Conservation (phyloP, 2,329 filamentous ascomycete genomes). For the Calonectria crousiana region DNA sequence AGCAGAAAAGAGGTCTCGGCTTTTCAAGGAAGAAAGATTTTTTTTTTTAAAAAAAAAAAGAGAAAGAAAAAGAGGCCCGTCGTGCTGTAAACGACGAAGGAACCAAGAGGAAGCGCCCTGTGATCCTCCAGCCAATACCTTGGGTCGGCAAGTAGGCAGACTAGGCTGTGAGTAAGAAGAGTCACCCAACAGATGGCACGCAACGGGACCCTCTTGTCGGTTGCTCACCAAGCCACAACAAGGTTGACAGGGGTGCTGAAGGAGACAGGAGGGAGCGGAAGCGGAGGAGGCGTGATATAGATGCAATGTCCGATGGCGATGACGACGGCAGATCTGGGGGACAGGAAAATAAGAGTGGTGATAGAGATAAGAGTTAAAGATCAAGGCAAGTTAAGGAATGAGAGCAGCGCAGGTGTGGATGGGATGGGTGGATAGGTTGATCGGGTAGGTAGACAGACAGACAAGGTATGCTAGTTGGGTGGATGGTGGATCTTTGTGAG, state of each 20-base stretch:
- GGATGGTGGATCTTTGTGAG: constrained; percentile 3
- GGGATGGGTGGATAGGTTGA: constrained; percentile 5
- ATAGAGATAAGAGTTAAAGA: constrained; percentile 4
- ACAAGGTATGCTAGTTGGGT: constrained; percentile 6
- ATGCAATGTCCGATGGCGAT: background rate
- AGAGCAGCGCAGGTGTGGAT: background rate
- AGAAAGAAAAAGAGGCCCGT: background rate
- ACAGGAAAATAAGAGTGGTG: background rate
- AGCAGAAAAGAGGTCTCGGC: constrained; percentile 5
- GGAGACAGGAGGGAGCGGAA: background rate
- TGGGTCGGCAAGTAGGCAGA: constrained; percentile 2
- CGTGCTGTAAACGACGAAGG: background rate
- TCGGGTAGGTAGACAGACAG: background rate
- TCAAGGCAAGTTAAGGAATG: constrained; percentile 3
- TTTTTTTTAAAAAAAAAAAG: too few species aligned
- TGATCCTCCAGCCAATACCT: constrained; percentile 5
- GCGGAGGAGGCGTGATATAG: background rate
- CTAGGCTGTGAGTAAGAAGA: constrained; percentile 7
- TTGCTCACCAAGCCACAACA: constrained; percentile 8
- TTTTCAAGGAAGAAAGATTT: constrained; percentile 2
- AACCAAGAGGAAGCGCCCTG: background rate
- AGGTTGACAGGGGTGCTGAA: constrained; percentile 1
- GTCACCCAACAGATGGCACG: constrained; percentile 9
- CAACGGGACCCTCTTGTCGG: background rate
- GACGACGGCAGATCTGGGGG: background rate